These are phyloP conservation scores for Aureobasidium lini DNA, from an alignment of 2,329 filamentous ascomycete species.

Conservation along the genomic window DNA sequence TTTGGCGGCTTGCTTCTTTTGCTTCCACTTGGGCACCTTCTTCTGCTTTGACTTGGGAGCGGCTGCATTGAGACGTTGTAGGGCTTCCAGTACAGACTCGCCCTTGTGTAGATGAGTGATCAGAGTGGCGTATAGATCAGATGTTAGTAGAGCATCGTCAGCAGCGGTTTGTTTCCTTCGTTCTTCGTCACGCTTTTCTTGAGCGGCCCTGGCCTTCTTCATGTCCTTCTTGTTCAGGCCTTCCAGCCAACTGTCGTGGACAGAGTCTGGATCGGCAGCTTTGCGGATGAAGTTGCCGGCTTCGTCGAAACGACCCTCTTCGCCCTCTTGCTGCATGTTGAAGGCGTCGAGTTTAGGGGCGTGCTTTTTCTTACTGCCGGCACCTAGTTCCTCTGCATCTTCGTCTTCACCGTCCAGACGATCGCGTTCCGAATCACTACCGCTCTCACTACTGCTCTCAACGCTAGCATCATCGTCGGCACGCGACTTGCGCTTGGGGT, in stretches of 20 bases:
- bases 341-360: slow-evolving; percentile 94
- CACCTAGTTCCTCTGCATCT: slow-evolving; percentile 81
- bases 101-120: slow-evolving; percentile 67
- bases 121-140: slow-evolving; percentile 65
- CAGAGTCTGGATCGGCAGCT: slow-evolving; percentile 77
- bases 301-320: slow-evolving; percentile 89
- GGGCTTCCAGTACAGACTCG: slow-evolving; percentile 81
- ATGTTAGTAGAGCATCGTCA: slow-evolving; percentile 66
- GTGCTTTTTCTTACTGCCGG: slow-evolving; percentile 83
- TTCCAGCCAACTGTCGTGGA: slow-evolving; percentile 88
- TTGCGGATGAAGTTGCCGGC: slow-evolving; percentile 87
- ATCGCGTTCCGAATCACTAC: slow-evolving; percentile 58
- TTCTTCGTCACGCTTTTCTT: slow-evolving; percentile 76
- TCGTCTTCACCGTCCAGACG: slow-evolving; percentile 59
- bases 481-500: slow-evolving; percentile 36
- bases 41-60: slow-evolving; percentile 48
- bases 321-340: slow-evolving; percentile 83
- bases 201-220: slow-evolving; percentile 75
- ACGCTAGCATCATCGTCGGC: slow-evolving; percentile 50
- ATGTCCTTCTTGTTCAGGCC: slow-evolving; percentile 93
- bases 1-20: slow-evolving; percentile 38
- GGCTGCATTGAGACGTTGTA: slow-evolving; percentile 58
- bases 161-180: slow-evolving; percentile 61
- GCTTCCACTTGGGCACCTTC: slow-evolving; percentile 52
- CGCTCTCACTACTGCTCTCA: slow-evolving; percentile 51